Base-by-base conservation (phyloP, 176 grass and related monocot species). In the Triticum dicoccoides region DNA sequence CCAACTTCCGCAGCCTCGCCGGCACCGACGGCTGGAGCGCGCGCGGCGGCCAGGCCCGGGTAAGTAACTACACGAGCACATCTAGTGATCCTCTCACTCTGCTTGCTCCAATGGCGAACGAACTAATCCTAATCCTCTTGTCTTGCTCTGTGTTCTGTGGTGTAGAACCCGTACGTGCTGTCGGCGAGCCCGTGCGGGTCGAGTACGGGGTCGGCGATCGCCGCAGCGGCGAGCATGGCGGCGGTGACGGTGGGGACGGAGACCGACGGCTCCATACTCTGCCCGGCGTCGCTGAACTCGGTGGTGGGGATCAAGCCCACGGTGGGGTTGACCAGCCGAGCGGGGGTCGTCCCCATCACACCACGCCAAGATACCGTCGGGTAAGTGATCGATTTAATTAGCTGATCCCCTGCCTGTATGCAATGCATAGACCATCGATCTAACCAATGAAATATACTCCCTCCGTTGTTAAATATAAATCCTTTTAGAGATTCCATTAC, bases 251-350 rank as follows among this genome's bases (percentile, higher is more conserved):
- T 97, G 52, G 94, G 94, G 11, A 90, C 94, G 2, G 94, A 92
- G 74, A 97, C 94, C 0, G 85, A 90, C 24, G 92, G 91, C 18
- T 97, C 94, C 1, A 94, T 97, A 51, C 89, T 97, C 0, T 97
- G 92, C 56, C 92, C 94, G 1, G 68, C 94, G 0, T 68, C 90
- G 38, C 6, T 35, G 1, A 92, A 94, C 13, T 97, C 92, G 0
- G 94, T 94, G 24, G 92, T 92, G 3, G 94, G 92, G 5, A 94
- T 97, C 62, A 97, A 94, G 27, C 92, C 94, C 0, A 97, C 94
- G 1, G 83, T 97, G 2, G 94, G 94, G 25, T 61, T 97, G 47
- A 97, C 94, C n/a, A 97, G 92, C 88, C 88, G 91, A 2, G 82
- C 91, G 0, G 91, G 87, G 15, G 86, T 94, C 41, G 25, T 93